phyloP scores from a whole-genome alignment of 1,284 basidiomycete genomes.

The Boletellus deceptivus region DNA sequence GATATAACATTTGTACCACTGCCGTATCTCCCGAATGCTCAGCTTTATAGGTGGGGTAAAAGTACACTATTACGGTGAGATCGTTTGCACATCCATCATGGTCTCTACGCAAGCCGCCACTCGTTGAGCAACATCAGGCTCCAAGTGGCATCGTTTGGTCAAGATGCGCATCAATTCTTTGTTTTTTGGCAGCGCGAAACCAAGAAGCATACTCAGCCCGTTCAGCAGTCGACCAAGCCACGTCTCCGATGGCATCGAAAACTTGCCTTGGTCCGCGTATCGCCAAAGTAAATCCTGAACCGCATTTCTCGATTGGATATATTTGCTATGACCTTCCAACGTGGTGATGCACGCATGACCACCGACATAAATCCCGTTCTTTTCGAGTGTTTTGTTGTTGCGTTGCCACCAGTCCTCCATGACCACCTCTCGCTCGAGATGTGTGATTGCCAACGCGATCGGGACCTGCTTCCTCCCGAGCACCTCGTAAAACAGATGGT shows the following conservation, averaged over 20 bases:
- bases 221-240: conserved; percentile 23
- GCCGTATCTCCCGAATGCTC: not conserved
- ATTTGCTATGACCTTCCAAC: conserved; percentile 19
- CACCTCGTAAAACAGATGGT: conserved; percentile 32
- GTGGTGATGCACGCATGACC: conserved; percentile 29
- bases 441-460: conserved; percentile 35
- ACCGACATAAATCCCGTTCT: conserved; percentile 12
- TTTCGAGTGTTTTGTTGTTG: conserved; percentile 16
- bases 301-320: conserved; percentile 19
- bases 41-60: not conserved
- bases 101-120: conserved; percentile 24
- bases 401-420: conserved; percentile 28
- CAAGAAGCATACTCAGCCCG: conserved; percentile 16
- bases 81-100: conserved; percentile 6
- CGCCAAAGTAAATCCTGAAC: conserved; percentile 22
- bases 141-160: conserved; percentile 24
- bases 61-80: conserved; percentile 3
- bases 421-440: conserved; percentile 31
- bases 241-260: conserved; percentile 20
- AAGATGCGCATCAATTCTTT: conserved; percentile 22
- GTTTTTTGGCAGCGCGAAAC: conserved; percentile 13
- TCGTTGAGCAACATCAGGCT: conserved; percentile 22
- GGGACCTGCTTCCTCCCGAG: conserved; percentile 35
- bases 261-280: conserved; percentile 24
- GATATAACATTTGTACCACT: conserved; percentile 13